Evolutionary conservation across 805 yeast genomes (phyloP), one percentile per base, ranked within the genome.

Genomic region (Candida corydali): DNA sequence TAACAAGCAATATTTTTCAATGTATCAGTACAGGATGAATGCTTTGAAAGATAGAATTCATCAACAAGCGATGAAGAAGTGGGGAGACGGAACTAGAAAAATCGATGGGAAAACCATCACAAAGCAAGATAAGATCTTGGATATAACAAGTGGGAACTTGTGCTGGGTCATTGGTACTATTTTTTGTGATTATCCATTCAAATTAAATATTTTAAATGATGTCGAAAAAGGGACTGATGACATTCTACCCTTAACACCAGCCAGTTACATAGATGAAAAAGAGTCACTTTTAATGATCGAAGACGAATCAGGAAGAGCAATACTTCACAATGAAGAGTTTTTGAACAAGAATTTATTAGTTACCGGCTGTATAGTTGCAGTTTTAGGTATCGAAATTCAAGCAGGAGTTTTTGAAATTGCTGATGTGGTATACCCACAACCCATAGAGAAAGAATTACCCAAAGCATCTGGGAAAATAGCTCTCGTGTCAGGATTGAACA

Each of bases 281-380:
- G 37, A 39, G 5, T 54, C 47, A 26, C 56, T 75, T 11, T 86
- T 85, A 18, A 78, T 80, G 81, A 55, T 93, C 24, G 98, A 93
- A 57, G 98, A 93, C 59, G 96, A 88, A 51, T 79, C 88, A 38
- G 98, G 98, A 3, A 69, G 98, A 34, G 81, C 95, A 5, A 56
- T 78, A 22, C 61, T 93, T 16, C 79, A 76, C 33, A 76, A 76
- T 30, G 89, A 87, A 17, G 68, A 51, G 16, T 57, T 80, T 22
- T 69, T 84, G 29, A 64, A 66, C 34, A 52, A 57, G 6, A 66
- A 75, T 14, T 73, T 82, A 2, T 65, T 91, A 17, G 95, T 89
- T 0, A 93, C 97, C 0, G 98, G 98, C 3, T 73, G 80, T n/a
- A 82, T 89, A 0, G 77, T 88, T 6, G 98, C 91, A 0, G 74